Conservation (phyloP, 352 stramenopile species). For the Phytophthora rubi region DNA sequence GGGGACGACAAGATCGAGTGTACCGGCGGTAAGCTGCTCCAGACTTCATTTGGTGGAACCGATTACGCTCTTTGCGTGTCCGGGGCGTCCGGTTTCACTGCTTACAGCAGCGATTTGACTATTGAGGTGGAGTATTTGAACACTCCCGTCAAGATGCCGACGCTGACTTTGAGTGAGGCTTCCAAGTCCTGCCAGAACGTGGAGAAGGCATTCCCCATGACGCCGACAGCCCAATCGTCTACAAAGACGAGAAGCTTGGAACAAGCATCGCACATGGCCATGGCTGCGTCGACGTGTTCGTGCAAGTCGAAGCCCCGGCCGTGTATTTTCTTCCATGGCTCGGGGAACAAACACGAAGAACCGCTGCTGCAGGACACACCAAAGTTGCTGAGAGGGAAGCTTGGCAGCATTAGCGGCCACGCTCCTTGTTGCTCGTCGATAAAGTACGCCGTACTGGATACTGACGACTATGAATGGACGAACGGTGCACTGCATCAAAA, state of each 20-base stretch:
- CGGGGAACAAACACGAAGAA: slow-evolving; percentile 8
- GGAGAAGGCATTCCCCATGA: background rate
- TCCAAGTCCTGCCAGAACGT: background rate
- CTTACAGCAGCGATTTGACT: slow-evolving; percentile 16
- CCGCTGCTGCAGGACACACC: slow-evolving; percentile 10
- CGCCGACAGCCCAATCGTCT: background rate
- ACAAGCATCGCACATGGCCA: background rate
- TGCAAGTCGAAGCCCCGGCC: slow-evolving; percentile 21
- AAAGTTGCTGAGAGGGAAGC: background rate
- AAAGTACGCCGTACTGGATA: slow-evolving; percentile 19
- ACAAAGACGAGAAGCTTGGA: slow-evolving; percentile 10
- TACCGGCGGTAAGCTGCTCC: slow-evolving; percentile 28
- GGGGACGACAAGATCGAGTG: slow-evolving; percentile 26
- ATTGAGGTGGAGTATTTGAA: slow-evolving; percentile 16
- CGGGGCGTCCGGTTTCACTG: slow-evolving; percentile 11
- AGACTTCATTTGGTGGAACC: slow-evolving; percentile 33
- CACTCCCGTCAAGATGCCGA: background rate
- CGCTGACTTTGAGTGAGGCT: background rate
- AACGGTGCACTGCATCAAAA: slow-evolving; percentile 12
- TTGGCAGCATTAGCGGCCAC: slow-evolving; percentile 8
- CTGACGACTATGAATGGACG: slow-evolving; percentile 11
- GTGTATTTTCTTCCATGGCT: slow-evolving; percentile 19
- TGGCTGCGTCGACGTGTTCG: slow-evolving; percentile 5
- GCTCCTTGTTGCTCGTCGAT: slow-evolving; percentile 13
- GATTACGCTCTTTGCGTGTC: slow-evolving; percentile 12